Conservation (phyloP, 805 yeast genomes). For the Zygoascus ofunaensis region DNA sequence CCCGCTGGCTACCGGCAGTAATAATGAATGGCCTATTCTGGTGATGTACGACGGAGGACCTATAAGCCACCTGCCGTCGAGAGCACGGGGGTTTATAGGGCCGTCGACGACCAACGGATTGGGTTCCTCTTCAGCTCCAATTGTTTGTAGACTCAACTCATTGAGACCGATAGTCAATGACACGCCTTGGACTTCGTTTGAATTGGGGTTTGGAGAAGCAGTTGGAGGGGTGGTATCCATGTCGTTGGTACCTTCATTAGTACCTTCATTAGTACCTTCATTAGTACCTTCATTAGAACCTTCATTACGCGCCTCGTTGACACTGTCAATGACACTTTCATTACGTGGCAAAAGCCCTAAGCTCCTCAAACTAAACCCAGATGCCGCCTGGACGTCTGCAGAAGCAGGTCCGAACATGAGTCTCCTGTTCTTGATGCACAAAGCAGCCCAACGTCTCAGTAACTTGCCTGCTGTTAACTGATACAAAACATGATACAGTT, state of each 20-base stretch:
- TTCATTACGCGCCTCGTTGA: constrained; percentile 5
- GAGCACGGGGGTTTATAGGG: neutral
- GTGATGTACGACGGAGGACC: constrained; percentile 8
- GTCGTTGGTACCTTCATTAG: neutral
- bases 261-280: neutral
- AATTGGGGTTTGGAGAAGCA: no score
- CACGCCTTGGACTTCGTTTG: neutral
- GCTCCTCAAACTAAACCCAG: no score
- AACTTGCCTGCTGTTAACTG: constrained; percentile 16
- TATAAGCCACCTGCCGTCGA: constrained; percentile 16
- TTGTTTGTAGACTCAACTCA: neutral
- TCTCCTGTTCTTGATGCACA: neutral
- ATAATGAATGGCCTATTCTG: constrained; percentile 15
- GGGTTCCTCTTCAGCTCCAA: neutral
- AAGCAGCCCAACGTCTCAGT: constrained; percentile 14
- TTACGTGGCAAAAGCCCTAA: no score
- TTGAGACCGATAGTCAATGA: neutral
- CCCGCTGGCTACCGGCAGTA: constrained; percentile 15
- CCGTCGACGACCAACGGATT: neutral
- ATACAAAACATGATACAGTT: constrained; percentile 13
- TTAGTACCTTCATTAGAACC: constrained; percentile 2
- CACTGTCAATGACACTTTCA: no score
- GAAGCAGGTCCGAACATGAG: neutral
- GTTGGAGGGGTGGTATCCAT: no score
- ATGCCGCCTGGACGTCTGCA: constrained; percentile 1